These are phyloP conservation scores for Pseudogymnoascus sp. DNA, from an alignment of 2,329 filamentous ascomycete species.

Conservation along the genomic window DNA sequence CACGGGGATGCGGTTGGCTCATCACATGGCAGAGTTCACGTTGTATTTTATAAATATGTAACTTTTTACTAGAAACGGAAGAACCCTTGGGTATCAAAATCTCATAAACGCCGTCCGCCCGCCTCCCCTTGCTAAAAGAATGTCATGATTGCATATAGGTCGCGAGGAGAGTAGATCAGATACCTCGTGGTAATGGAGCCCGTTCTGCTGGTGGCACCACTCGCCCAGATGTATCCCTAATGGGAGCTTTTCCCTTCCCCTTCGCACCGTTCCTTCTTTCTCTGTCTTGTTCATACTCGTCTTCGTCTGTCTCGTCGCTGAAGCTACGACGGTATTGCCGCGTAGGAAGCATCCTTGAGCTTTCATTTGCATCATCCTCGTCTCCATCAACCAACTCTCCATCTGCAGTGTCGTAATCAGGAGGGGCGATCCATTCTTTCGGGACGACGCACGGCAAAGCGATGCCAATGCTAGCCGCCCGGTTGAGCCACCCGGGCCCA, in stretches of 20 bases:
- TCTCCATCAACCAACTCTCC: constrained; percentile 54
- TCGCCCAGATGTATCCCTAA: constrained; percentile 45
- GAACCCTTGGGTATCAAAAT: constrained; percentile 10
- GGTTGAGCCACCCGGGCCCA: constrained; percentile 71
- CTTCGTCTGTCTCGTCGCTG: constrained; percentile 24
- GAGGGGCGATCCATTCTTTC: constrained; percentile 72
- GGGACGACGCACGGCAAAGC: constrained; percentile 77
- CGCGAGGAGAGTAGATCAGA: background rate
- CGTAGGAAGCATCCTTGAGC: constrained; percentile 48
- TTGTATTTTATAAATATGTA: constrained; percentile 7
- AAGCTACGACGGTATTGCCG: constrained; percentile 20
- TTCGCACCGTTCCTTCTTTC: constrained; percentile 32
- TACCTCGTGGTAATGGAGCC: constrained; percentile 33
- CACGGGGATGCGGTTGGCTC: background rate
- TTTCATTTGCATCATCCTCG: constrained; percentile 44
- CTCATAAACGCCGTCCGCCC: background rate
- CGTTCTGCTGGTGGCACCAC: constrained; percentile 46
- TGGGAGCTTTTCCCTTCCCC: constrained; percentile 30
- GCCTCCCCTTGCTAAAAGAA: background rate
- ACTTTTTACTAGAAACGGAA: constrained; percentile 6
- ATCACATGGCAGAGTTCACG: constrained; percentile 4
- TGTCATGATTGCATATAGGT: background rate
- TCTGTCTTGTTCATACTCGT: constrained; percentile 41
- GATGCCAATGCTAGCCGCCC: constrained; percentile 75
- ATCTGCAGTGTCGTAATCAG: constrained; percentile 66